These are phyloP conservation scores for Trifolium pratense DNA, from an alignment of 306 rosid species.

Conservation along the genomic window DNA sequence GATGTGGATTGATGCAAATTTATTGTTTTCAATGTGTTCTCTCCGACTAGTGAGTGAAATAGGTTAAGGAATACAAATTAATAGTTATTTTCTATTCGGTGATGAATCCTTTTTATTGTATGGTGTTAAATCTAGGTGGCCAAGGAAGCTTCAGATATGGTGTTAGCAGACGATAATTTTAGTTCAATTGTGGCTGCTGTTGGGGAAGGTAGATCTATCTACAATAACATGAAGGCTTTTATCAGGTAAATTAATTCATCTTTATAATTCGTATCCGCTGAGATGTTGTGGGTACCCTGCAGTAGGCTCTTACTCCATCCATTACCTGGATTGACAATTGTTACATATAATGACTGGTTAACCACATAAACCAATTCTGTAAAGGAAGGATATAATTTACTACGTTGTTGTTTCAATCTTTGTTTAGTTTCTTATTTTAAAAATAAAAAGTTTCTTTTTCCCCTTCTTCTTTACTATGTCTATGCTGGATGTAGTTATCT, in stretches of 20 bases:
- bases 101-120: conserved; percentile 12
- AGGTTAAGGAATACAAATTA: conserved; percentile 6
- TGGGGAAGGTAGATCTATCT: conserved; percentile 95
- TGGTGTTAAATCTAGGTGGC: conserved; percentile 69
- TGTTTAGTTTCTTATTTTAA: conserved; percentile 24
- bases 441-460: background rate
- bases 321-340: conserved; percentile 11
- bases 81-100: conserved; percentile 9
- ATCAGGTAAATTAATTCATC: conserved; percentile 64
- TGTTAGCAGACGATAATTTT: conserved; percentile 91
- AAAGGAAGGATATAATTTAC: conserved; percentile 14
- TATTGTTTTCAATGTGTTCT: conserved; percentile 15
- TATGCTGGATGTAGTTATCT: conserved; percentile 20
- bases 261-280: background rate
- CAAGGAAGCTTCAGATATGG: conserved; percentile 98
- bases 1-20: conserved; percentile 7
- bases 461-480: background rate
- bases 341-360: conserved; percentile 4
- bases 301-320: background rate
- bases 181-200: conserved; percentile 96
- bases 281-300: conserved; percentile 5
- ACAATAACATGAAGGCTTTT: conserved; percentile 94
- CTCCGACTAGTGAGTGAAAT: background rate
- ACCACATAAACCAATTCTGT: background rate
- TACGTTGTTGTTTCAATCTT: conserved; percentile 17